Evolutionary conservation across 371 early-diverging fungal species (phyloP), one percentile per base, ranked within the genome.

Genomic region (Mortierella polycephala): DNA sequence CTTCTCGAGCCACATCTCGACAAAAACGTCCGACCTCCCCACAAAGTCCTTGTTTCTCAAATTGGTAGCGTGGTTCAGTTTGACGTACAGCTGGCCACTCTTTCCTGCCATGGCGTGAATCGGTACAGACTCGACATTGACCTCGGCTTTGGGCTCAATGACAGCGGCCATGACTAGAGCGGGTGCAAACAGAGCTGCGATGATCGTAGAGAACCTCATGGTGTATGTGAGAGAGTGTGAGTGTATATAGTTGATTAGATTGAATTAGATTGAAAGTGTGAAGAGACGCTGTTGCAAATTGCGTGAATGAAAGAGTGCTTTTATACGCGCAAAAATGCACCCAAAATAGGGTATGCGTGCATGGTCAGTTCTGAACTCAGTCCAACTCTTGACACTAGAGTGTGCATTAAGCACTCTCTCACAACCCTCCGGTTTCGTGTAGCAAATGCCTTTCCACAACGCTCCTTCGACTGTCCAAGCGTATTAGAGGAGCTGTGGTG

Each of bases 1-100:
- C 49, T 62, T 69, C 14, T 79, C 69, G 57, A 79, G 69, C 79
- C 79, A 79, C 69, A 79, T 65, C 64, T 72, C 79, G 63, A 72
- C 44, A 50, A 62, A 79, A 10, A 69, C 69, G 11, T 79, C 69
- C 1, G 59, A 59, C 40, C 56, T 64, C 18, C 79, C 69, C 18
- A 79, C 18, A 39, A 2, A 7, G 8, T 60, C 62, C 62, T 65
- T 66, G 49, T 66, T 21, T 0, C 49, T 41, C 49, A 72, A 39
- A 41, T 60, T 60, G 39, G 46, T 65, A n/a, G 79, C 72, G 16
- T 42, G 20, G 73, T 77, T 77, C 51, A 77, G 44, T 51, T 65
- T 67, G 73, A 79, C 73, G 44, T 65, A 72, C 21, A 60, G 67
- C 10, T 39, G 54, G 21, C 67, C 72, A 39, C 60, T 63, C 45